Percentiles rank a stretch among this genome's conserved stretches.
Evolutionary conservation across 2,329 filamentous ascomycete species (phyloP).

Genomic region (Coniochaeta sp.): DNA sequence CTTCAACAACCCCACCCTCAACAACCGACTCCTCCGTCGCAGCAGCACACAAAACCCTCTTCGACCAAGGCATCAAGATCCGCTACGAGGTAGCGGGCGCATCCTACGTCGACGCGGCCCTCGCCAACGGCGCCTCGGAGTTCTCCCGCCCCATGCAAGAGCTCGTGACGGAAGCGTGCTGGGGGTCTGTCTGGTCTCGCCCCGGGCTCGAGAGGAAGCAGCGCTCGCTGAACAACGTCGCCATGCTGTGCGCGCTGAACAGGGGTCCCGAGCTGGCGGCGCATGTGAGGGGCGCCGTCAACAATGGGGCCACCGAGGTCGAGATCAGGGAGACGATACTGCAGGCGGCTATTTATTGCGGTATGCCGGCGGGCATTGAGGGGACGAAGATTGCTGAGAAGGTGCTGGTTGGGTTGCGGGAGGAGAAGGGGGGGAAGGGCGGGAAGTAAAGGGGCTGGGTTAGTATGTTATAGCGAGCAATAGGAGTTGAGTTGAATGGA

Average conservation of each 20-base stretch:
- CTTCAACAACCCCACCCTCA: neutral
- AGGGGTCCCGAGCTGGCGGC: slow-evolving; percentile 50
- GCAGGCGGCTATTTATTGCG: slow-evolving; percentile 34
- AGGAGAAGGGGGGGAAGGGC: neutral
- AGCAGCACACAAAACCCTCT: slow-evolving; percentile 38
- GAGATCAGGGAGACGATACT: slow-evolving; percentile 46
- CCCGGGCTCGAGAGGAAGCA: slow-evolving; percentile 54
- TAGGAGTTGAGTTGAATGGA: too few species aligned
- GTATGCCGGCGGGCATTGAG: slow-evolving; percentile 32
- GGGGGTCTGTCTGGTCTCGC: slow-evolving; percentile 56
- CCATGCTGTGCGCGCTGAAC: slow-evolving; percentile 56
- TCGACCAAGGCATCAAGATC: slow-evolving; percentile 51
- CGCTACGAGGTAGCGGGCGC: slow-evolving; percentile 52
- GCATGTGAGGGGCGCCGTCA: slow-evolving; percentile 54
- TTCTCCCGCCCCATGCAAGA: slow-evolving; percentile 55
- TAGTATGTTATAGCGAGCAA: too few species aligned
- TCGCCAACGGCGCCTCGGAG: slow-evolving; percentile 44
- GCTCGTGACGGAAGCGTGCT: slow-evolving; percentile 53
- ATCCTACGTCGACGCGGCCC: slow-evolving; percentile 48
- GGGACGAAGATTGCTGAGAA: slow-evolving; percentile 20
- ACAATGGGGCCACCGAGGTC: slow-evolving; percentile 52
- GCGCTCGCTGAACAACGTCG: slow-evolving; percentile 54
- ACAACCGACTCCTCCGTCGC: too few species aligned
- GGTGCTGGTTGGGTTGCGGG: slow-evolving; percentile 5
- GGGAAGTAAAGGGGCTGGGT: too few species aligned